These are phyloP conservation scores for Chlorella sp. DNA, from an alignment of 139 green algal genomes.

Conservation along the genomic window DNA sequence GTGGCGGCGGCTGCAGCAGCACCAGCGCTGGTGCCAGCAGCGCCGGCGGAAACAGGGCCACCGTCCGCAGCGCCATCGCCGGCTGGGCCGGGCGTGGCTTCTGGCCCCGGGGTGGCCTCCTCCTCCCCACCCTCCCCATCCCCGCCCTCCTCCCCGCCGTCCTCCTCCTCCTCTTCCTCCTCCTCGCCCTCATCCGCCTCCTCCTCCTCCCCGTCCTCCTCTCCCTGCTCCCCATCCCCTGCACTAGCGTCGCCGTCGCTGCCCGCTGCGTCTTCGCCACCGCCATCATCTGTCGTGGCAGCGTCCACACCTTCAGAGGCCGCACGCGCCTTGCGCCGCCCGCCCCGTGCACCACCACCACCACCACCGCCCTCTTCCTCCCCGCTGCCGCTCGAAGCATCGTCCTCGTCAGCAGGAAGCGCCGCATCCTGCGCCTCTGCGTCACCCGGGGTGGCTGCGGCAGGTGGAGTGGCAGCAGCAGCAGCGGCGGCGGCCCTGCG, in stretches of 20 bases:
- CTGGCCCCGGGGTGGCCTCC: no score
- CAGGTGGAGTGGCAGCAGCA: not conserved
- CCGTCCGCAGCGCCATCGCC: not conserved
- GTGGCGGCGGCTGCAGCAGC: no score
- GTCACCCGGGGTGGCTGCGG: not conserved
- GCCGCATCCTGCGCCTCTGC: not conserved
- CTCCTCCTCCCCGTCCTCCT: slow-evolving; percentile 15
- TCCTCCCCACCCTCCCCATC: slow-evolving; percentile 17
- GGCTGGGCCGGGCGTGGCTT: not conserved
- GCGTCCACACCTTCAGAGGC: no score
- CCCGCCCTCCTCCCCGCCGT: slow-evolving; percentile 4
- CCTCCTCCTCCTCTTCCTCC: slow-evolving; percentile 1
- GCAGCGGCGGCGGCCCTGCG: not conserved
- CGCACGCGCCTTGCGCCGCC: no score
- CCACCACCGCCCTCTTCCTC: slow-evolving; percentile 1
- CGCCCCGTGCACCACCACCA: not conserved
- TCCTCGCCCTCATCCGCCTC: slow-evolving; percentile 9
- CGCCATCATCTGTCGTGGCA: not conserved
- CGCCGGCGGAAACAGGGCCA: no score
- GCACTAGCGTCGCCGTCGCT: not conserved
- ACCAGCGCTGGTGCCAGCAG: no score
- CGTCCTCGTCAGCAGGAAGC: no score
- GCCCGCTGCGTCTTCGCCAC: not conserved
- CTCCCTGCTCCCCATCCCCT: slow-evolving; percentile 5
- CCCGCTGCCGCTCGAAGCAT: not conserved